phyloP scores from a whole-genome alignment of 2,329 filamentous ascomycete species.

The Colletotrichum caudatum region DNA sequence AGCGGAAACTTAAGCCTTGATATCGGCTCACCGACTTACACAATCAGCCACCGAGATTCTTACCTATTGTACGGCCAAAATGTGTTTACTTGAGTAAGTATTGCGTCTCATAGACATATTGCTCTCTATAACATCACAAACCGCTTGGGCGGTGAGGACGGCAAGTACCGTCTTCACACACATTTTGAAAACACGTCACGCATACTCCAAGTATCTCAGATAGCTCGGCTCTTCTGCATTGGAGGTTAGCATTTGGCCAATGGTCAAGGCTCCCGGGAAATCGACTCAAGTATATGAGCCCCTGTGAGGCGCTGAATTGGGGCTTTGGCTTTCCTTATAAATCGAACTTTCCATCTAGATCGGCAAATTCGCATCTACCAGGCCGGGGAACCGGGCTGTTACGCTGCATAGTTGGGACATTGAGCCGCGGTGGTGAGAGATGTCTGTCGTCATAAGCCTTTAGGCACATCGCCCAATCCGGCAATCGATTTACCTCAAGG shows the following conservation, averaged over 20 bases:
- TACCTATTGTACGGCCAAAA: neutral
- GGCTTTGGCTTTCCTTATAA: neutral
- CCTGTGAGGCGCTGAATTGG: neutral
- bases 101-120: neutral
- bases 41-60: neutral
- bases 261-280: too few species aligned
- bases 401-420: neutral
- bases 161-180: neutral
- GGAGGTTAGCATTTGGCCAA: neutral
- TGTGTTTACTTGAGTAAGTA: neutral
- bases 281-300: neutral
- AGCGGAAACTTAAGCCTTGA: neutral
- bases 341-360: neutral
- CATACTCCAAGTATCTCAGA: neutral
- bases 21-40: neutral
- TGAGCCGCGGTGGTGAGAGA: conserved; percentile 10
- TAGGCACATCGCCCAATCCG: conserved; percentile 14
- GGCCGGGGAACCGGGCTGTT: neutral
- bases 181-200: neutral
- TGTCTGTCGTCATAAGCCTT: conserved; percentile 33
- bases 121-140: neutral
- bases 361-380: neutral
- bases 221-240: too few species aligned
- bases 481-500: conserved; percentile 16
- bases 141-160: neutral